Conservation (phyloP, 768 basidiomycete species). For the Suillus lakei region DNA sequence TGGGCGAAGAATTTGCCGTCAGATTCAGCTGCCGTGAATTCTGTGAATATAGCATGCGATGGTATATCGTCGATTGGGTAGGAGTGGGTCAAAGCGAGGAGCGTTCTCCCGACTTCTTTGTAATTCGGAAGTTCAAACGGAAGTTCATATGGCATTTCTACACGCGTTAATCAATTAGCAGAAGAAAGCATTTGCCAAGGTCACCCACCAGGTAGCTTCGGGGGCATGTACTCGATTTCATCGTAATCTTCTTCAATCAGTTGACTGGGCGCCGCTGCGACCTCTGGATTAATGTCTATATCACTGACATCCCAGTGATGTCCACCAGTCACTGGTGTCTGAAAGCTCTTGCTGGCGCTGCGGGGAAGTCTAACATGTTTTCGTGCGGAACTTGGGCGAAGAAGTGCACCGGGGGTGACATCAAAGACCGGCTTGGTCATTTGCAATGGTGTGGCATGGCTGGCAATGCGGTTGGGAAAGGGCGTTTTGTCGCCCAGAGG, state of each 20-base stretch:
- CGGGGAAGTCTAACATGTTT: slow-evolving; percentile 64
- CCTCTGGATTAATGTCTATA: slow-evolving; percentile 38
- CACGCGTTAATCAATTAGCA: slow-evolving; percentile 4
- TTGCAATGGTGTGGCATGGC: slow-evolving; percentile 21
- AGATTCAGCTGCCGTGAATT: slow-evolving; percentile 24
- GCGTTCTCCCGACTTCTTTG: slow-evolving; percentile 40
- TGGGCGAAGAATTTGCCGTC: slow-evolving; percentile 27
- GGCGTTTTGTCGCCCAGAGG: slow-evolving; percentile 80
- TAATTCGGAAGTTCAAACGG: slow-evolving; percentile 57
- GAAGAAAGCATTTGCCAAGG: neutral
- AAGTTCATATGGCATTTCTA: slow-evolving; percentile 49
- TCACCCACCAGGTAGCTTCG: slow-evolving; percentile 52
- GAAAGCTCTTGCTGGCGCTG: slow-evolving; percentile 53
- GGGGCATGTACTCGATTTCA: slow-evolving; percentile 62
- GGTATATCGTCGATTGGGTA: slow-evolving; percentile 39
- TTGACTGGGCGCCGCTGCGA: slow-evolving; percentile 29
- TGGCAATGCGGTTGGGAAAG: slow-evolving; percentile 61
- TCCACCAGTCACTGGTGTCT: slow-evolving; percentile 70
- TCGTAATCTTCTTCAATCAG: slow-evolving; percentile 39
- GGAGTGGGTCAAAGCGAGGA: slow-evolving; percentile 43
- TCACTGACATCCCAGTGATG: slow-evolving; percentile 82
- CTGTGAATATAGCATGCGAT: slow-evolving; percentile 15
- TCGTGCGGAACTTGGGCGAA: slow-evolving; percentile 70
- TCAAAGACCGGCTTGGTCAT: slow-evolving; percentile 32
- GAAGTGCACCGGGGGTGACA: slow-evolving; percentile 32